Percentiles rank a stretch among this genome's conserved stretches.
These are phyloP conservation scores for Aspergillus ochraceoroseus DNA, from an alignment of 2,329 filamentous ascomycete species.

Conservation along the genomic window DNA sequence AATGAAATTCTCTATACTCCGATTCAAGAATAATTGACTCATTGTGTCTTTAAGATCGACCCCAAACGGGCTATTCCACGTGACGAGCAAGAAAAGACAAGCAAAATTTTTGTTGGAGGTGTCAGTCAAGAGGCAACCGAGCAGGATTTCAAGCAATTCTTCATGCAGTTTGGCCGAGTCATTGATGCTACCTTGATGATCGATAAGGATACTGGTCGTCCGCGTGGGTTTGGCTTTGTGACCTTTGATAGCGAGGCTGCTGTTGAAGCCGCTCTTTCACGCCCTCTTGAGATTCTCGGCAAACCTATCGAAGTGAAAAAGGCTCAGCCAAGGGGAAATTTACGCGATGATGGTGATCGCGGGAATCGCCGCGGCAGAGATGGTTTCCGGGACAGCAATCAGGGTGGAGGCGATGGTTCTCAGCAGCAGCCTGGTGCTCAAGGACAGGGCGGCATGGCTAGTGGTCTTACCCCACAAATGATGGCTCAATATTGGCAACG, in stretches of 20 bases:
- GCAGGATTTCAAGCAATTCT: slow-evolving; percentile 93
- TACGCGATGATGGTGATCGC: slow-evolving; percentile 78
- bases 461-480: slow-evolving; percentile 86
- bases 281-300: slow-evolving; percentile 83
- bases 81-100: slow-evolving; percentile 96
- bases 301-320: slow-evolving; percentile 99
- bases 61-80: slow-evolving; percentile 95
- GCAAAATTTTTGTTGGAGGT: slow-evolving; percentile 97
- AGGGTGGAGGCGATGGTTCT: slow-evolving; percentile 35
- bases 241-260: slow-evolving; percentile 95
- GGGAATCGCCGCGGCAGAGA: slow-evolving; percentile 47
- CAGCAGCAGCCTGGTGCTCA: slow-evolving; percentile 48
- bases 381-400: slow-evolving; percentile 39
- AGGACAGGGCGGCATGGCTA: slow-evolving; percentile 38
- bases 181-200: slow-evolving; percentile 99
- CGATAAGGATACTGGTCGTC: slow-evolving; percentile 98
- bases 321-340: slow-evolving; percentile 88
- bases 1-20: slow-evolving; percentile 13
- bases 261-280: slow-evolving; percentile 82
- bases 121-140: slow-evolving; percentile 97
- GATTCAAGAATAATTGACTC: no score
- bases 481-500: slow-evolving; percentile 98
- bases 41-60: slow-evolving; percentile 69
- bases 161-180: slow-evolving; percentile 91
- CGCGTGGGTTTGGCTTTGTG: slow-evolving; percentile 93